Evolutionary conservation across 495 filamentous ascomycete species (phyloP), one percentile per base, ranked within the genome.

Genomic region (Neurospora tetrasperma): DNA sequence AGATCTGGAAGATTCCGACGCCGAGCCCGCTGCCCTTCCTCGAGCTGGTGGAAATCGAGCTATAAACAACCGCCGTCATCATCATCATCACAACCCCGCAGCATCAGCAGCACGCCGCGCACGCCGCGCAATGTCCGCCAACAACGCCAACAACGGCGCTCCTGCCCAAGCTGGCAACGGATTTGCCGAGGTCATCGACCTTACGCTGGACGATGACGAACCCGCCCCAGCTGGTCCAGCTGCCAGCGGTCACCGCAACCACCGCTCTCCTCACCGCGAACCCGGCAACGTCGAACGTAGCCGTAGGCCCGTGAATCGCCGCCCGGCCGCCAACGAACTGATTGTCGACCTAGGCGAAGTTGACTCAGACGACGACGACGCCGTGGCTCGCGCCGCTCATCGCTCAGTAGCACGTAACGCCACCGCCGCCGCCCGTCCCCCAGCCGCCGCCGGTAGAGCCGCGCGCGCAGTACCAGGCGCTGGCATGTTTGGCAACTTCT

Each of bases 111-210:
- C 77, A 8, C 81, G 83, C 20, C 73, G 84, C 12, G 80, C 76
- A 68, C 40, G 40, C 40, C 40, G 40, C 40, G 40, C 40, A 41
- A 73, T 70, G 35, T 79, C 80, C 0, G 77, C 80, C 39, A 77
- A 75, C 66, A 76, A 74, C 66, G 70, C 80, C 4, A 79, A 83
- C 70, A 82, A 84, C 71, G 79, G 82, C 70, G 72, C 80, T 43
- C 81, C 81, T 38, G 74, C 81, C 62, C 77, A 81, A 38, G 74
- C 78, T 38, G 76, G 78, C 73, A 70, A 75, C 42, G 69, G 39
- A 43, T 42, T 59, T 35, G 42, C 71, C 35, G 74, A 79, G n/a
- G 79, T 80, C 14, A 82, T 84, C 23, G 82, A 83, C 42, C 72
- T 84, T n/a, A 80, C 82, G 46, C 46, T 80, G 31, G 77, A 80